Percentiles rank a stretch among this genome's conserved stretches.
These are phyloP conservation scores for Neocucurbitaria cava DNA, from an alignment of 2,329 filamentous ascomycete genomes.

Conservation along the genomic window DNA sequence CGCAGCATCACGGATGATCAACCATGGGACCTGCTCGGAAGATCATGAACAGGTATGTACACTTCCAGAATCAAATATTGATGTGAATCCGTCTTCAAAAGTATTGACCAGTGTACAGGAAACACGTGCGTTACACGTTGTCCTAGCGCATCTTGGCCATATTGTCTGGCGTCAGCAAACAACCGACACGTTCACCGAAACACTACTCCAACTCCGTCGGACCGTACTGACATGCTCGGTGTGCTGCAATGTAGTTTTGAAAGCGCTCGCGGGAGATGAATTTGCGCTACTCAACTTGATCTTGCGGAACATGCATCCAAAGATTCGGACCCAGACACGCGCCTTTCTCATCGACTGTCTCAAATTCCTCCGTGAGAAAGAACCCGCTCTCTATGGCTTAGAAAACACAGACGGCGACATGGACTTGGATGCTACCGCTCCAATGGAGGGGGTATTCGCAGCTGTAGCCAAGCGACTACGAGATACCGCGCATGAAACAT, in stretches of 20 bases:
- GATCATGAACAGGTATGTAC: conserved; percentile 44
- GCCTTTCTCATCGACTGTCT: conserved; percentile 43
- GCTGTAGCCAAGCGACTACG: conserved; percentile 27
- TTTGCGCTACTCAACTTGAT: conserved; percentile 70
- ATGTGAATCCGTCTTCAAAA: not conserved
- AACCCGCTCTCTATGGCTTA: conserved; percentile 35
- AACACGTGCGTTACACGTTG: conserved; percentile 60
- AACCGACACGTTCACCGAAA: conserved; percentile 65
- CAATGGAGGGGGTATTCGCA: conserved; percentile 24
- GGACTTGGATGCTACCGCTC: conserved; percentile 21
- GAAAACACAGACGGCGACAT: conserved; percentile 38
- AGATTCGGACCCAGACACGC: conserved; percentile 37
- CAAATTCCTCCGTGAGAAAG: conserved; percentile 39
- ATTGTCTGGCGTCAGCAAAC: conserved; percentile 76
- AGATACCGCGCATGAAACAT: conserved; percentile 30
- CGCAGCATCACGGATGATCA: conserved; percentile 60
- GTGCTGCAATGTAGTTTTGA: conserved; percentile 66
- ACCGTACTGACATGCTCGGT: conserved; percentile 59
- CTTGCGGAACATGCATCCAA: conserved; percentile 36
- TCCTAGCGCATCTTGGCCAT: conserved; percentile 75
- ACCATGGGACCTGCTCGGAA: conserved; percentile 57
- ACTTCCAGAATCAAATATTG: not conserved
- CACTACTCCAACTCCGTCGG: conserved; percentile 60
- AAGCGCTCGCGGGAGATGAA: conserved; percentile 65
- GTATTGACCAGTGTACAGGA: conserved; percentile 45